Evolutionary conservation across 2,329 filamentous ascomycete species (phyloP), one percentile per base, ranked within the genome.

Genomic region (Fusarium agapanthi): DNA sequence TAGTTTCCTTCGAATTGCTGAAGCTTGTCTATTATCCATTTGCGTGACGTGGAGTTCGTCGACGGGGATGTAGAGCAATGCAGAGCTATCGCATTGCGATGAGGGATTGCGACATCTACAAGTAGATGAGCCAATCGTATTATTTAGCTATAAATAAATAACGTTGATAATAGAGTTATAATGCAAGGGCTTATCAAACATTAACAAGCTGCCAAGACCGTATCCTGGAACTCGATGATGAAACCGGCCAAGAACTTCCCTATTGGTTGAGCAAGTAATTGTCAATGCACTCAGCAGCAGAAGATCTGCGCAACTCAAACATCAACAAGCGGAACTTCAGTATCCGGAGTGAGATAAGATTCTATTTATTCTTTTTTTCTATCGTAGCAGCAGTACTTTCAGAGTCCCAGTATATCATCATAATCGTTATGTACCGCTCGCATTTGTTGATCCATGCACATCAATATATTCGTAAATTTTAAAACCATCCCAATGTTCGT

Each of bases 401-500:
- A 18, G 24, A 40, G 24, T 58, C 32, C 55, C 41, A 35, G 48
- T 57, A 28, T 48, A 35, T 48, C 41, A 48, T 57, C 30, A 48
- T 56, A 26, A 56, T 43, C 51, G 40, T 54, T 54, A 54, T 54
- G 50, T 43, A 15, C 37, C 37, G 37, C 37, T 55, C 37, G 34
- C 26, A 14, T 16, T 16, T 18, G 30, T 48, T 57, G 41, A 58
- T n/a, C 55, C 55, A 30, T 57, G 55, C 55, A 58, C 55, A 58
- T 37, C 50, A 58, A 58, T 58, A 35, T 58, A 58, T 58, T 58
- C 55, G 55, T 58, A 50, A 58, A 34, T 37, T 30, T 50, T 50
- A n/a, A 34, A 12, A 51, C 32, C 55, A 30, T 57, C 41, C 55
- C 32, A 48, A 37, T 50, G 55, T 58, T 48, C 55, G 43, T 34